phyloP scores from a whole-genome alignment of 148 eudicot species.

The Mesembryanthemum crystallinum region DNA sequence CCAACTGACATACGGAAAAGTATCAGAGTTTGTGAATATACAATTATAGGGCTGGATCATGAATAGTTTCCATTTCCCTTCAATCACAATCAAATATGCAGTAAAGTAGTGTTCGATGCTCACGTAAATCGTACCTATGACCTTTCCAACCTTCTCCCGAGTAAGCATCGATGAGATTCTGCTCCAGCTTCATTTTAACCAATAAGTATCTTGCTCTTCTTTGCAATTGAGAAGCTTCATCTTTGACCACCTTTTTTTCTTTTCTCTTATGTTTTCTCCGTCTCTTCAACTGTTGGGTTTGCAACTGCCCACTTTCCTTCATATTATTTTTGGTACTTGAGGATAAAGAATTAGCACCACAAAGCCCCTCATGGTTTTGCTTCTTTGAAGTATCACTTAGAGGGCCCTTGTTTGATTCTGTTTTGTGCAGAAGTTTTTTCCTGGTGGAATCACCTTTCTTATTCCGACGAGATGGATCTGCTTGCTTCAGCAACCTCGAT shows the following conservation, averaged over 20 bases:
- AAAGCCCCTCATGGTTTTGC: slow-evolving; percentile 23
- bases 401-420: slow-evolving; percentile 8
- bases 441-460: slow-evolving; percentile 15
- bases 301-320: slow-evolving; percentile 8
- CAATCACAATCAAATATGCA: slow-evolving; percentile 12
- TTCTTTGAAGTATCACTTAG: slow-evolving; percentile 26
- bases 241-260: slow-evolving; percentile 42
- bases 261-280: slow-evolving; percentile 45
- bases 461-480: slow-evolving; percentile 6
- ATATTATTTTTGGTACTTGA: slow-evolving; percentile 20
- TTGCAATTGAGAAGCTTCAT: slow-evolving; percentile 67
- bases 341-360: slow-evolving; percentile 21
- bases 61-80: slow-evolving; percentile 2
- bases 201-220: slow-evolving; percentile 76
- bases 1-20: background rate
- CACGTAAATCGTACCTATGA: slow-evolving; percentile 87
- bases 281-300: slow-evolving; percentile 38
- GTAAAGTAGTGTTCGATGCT: slow-evolving; percentile 21
- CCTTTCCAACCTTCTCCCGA: slow-evolving; percentile 97
- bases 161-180: slow-evolving; percentile 93
- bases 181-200: slow-evolving; percentile 81
- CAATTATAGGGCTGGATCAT: background rate
- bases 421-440: slow-evolving; percentile 19
- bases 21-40: background rate
- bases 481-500: slow-evolving; percentile 18